Percentiles rank a stretch among this genome's conserved stretches.
phyloP scores from a whole-genome alignment of 306 rosid genomes.

The Gastrolobium bilobum region DNA sequence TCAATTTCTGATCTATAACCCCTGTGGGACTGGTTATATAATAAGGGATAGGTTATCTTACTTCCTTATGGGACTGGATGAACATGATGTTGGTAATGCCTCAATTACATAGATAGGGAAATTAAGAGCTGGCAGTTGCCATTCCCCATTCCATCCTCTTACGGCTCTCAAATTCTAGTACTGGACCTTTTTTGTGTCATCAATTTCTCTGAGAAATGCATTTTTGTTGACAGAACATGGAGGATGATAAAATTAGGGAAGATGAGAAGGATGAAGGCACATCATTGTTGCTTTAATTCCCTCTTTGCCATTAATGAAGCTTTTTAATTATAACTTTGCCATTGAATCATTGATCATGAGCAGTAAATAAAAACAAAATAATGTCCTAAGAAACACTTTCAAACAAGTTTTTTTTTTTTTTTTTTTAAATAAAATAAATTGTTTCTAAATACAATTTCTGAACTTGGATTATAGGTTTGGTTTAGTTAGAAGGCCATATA shows the following conservation, averaged over 20 bases:
- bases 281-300: neutral
- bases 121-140: constrained; percentile 7
- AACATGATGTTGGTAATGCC: neutral
- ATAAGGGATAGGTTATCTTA: too few relatives aligned
- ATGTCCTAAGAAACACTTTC: neutral
- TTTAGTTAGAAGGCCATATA: constrained; percentile 54
- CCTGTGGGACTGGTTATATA: too few relatives aligned
- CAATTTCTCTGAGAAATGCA: neutral
- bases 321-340: neutral
- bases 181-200: neutral
- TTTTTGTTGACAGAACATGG: neutral
- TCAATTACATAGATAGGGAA: neutral
- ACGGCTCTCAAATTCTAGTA: neutral
- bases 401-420: neutral
- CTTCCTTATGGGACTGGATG: neutral
- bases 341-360: neutral
- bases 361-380: constrained; percentile 4
- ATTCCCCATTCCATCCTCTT: neutral
- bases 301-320: neutral
- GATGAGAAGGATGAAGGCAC: neutral
- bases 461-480: neutral
- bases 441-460: neutral
- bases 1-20: neutral
- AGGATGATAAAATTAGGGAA: neutral
- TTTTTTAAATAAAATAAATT: neutral